A percentile compares a stretch with the other conserved stretches of the same genome.
These are phyloP conservation scores for Pleurotus citrinopileatus DNA, from an alignment of 768 basidiomycete species.

Conservation along the genomic window DNA sequence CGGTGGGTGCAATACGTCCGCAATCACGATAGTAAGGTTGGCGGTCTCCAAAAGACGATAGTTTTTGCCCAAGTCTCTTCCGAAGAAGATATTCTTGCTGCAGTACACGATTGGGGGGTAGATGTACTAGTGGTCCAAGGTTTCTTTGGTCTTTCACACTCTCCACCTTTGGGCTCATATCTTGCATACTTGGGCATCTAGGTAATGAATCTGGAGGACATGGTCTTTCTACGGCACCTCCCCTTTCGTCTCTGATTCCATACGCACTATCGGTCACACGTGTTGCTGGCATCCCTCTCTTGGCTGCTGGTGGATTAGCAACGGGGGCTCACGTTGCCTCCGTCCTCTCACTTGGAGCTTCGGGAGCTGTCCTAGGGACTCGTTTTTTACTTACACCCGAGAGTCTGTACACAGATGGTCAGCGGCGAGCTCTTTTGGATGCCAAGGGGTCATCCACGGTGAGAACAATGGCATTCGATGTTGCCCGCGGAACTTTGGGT, in stretches of 20 bases:
- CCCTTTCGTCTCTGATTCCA: slow-evolving; percentile 60
- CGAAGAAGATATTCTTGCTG: slow-evolving; percentile 54
- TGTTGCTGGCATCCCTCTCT: slow-evolving; percentile 44
- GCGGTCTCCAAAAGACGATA: slow-evolving; percentile 36
- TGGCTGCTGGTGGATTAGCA: slow-evolving; percentile 75
- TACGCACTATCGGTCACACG: slow-evolving; percentile 44
- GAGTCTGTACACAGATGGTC: slow-evolving; percentile 51
- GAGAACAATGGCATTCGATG: slow-evolving; percentile 64
- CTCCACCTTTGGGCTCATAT: slow-evolving; percentile 6
- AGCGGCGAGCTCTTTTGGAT: slow-evolving; percentile 49
- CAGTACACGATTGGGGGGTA: slow-evolving; percentile 62
- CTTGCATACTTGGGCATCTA: slow-evolving; percentile 23
- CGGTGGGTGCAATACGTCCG: slow-evolving; percentile 64
- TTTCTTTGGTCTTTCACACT: slow-evolving; percentile 21
- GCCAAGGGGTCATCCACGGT: slow-evolving; percentile 46
- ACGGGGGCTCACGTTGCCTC: slow-evolving; percentile 65
- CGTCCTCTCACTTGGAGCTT: slow-evolving; percentile 62
- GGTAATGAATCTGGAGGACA: slow-evolving; percentile 84
- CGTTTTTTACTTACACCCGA: slow-evolving; percentile 71
- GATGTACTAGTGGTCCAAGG: slow-evolving; percentile 83
- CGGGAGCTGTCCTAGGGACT: slow-evolving; percentile 71
- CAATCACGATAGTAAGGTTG: slow-evolving; percentile 42
- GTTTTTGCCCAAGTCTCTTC: slow-evolving; percentile 68
- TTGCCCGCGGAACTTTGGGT: slow-evolving; percentile 48
- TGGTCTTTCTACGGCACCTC: slow-evolving; percentile 52